Base-by-base conservation (phyloP, 306 rosid genomes). In the Inga laurina region DNA sequence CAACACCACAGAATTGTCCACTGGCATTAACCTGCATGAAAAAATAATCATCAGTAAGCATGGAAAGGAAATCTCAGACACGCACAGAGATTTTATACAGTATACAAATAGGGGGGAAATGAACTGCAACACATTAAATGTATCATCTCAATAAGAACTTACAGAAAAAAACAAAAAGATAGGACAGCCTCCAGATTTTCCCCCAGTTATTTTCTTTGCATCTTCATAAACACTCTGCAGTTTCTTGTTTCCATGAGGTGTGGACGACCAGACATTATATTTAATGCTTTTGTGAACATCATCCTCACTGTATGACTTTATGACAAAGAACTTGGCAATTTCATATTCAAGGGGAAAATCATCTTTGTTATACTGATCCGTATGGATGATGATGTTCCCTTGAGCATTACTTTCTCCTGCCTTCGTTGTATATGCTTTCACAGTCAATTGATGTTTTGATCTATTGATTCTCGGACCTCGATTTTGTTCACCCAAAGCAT, bases 251-350 rank as follows among this genome's bases (percentile, higher is more conserved):
- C 98, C 98, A 85, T 93, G 97, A 72, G 94, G 93, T 21, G 98
- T 95, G 56, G 98, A 95, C 7, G 98, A 95, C 98, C 98, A 95
- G 79, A 95, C 92, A 89, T 92, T 95, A 86, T 95, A 95, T 81
- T 95, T 95, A 59, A 95, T 85, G 85, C 98, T 95, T 88, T 93
- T 95, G 88, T 95, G 98, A 72, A 95, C 98, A 89, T 95, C 98
- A 88, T 95, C 98, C 88, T 95, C 98, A 19, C 98, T 95, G 88
- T 95, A 95, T 7, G 98, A 95, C 89, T 95, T 95, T 74, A 95
- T 93, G 49, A 93, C 97, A 86, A 92, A 95, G 87, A 93, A 91
- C 77, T 93, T 95, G 2, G 96, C 98, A 83, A 91, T 90, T 71
- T 32, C 86, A 21, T 93, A 89, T 68, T 89, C 92, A 85, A 88